Evolutionary conservation across 768 basidiomycete species (phyloP).

Genomic region (Solioccasus polychromus): DNA sequence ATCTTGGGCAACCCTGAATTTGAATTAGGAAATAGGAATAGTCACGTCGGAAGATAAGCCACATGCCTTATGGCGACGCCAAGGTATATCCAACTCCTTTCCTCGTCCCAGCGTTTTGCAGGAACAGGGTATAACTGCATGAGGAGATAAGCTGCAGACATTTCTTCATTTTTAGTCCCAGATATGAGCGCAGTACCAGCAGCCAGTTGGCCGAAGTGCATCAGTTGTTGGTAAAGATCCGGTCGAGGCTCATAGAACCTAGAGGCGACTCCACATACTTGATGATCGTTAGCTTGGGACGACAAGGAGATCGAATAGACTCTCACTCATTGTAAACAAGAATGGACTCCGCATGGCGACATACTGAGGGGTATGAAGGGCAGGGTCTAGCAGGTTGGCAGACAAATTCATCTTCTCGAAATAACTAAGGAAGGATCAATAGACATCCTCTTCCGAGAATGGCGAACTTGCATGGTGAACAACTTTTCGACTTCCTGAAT

Average conservation of each 20-base stretch:
- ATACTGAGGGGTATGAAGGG: conserved; percentile 78
- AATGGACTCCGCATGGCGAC: conserved; percentile 86
- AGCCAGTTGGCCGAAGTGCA: conserved; percentile 73
- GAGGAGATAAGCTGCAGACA: conserved; percentile 79
- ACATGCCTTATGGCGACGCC: conserved; percentile 81
- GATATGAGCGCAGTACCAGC: conserved; percentile 75
- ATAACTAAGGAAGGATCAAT: conserved; percentile 43
- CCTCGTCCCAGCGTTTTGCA: conserved; percentile 81
- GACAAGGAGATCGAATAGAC: neutral
- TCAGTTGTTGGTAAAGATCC: conserved; percentile 64
- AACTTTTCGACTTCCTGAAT: conserved; percentile 66
- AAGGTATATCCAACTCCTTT: conserved; percentile 85
- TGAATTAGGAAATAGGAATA: conserved; percentile 5
- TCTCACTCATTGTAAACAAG: conserved; percentile 86
- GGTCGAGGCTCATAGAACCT: conserved; percentile 73
- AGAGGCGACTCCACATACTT: conserved; percentile 87
- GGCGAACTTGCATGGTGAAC: conserved; percentile 60
- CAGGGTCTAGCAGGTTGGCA: conserved; percentile 74
- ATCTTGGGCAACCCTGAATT: conserved; percentile 75
- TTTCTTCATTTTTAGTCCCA: conserved; percentile 80
- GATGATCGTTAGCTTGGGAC: conserved; percentile 7
- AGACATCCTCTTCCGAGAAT: neutral
- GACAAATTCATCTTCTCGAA: conserved; percentile 80
- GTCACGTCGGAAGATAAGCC: neutral
- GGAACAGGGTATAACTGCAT: conserved; percentile 77